These are phyloP conservation scores for Cercophora sp. DNA, from an alignment of 495 filamentous ascomycete genomes.

Conservation along the genomic window DNA sequence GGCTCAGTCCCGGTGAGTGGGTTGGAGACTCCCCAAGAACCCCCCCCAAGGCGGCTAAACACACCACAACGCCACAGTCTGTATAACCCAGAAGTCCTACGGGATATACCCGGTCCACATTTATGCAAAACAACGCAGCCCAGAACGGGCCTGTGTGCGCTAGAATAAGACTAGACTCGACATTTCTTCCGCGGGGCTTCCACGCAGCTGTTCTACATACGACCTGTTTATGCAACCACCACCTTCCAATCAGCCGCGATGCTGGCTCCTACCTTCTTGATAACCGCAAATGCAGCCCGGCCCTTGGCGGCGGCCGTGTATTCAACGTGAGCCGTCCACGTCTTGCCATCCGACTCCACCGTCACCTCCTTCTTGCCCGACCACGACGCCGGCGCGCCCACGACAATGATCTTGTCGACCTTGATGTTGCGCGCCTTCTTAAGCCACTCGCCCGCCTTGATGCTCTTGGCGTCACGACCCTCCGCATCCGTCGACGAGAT, in stretches of 20 bases:
- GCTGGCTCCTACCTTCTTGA: conserved; percentile 70
- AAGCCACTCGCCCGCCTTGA: conserved; percentile 67
- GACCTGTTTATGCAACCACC: conserved; percentile 41
- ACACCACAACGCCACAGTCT: not conserved
- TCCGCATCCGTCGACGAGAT: conserved; percentile 50
- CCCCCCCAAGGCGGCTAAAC: conserved; percentile 6
- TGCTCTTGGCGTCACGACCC: conserved; percentile 49
- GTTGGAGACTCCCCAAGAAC: not conserved
- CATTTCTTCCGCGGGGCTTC: conserved; percentile 2
- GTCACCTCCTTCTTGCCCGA: conserved; percentile 60
- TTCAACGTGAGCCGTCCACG: conserved; percentile 53
- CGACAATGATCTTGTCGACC: conserved; percentile 77
- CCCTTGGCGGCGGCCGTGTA: conserved; percentile 56
- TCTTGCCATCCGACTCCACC: conserved; percentile 66
- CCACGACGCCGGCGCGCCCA: conserved; percentile 74
- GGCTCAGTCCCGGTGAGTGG: no score
- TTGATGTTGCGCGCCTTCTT: conserved; percentile 71
- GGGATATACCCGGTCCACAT: not conserved
- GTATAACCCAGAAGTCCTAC: no score
- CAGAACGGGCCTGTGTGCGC: not conserved
- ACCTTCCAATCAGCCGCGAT: conserved; percentile 83
- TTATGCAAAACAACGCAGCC: not conserved
- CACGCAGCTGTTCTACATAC: no score
- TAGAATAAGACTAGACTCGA: not conserved
- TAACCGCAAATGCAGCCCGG: conserved; percentile 73